These are phyloP conservation scores for Solanum etuberosum DNA, from an alignment of 257 asterid species.

Conservation along the genomic window DNA sequence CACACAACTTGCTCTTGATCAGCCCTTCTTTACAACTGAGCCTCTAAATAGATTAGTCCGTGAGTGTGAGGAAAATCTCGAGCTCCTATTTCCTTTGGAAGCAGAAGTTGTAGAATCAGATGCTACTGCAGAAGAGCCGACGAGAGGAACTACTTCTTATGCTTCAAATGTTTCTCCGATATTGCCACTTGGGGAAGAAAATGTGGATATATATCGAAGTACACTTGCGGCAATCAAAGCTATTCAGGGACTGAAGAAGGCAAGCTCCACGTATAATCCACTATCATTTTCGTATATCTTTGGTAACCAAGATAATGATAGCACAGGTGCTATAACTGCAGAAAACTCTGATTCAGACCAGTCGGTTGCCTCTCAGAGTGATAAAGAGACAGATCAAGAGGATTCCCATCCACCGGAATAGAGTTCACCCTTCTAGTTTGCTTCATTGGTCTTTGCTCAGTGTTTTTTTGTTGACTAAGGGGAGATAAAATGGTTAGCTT, in stretches of 20 bases:
- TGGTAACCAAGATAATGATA: slow-evolving; percentile 33
- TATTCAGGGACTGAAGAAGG: slow-evolving; percentile 52
- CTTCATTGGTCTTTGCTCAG: background rate
- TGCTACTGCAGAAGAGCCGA: slow-evolving; percentile 11
- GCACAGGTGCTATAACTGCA: slow-evolving; percentile 44
- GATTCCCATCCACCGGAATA: slow-evolving; percentile 18
- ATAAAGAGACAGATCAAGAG: slow-evolving; percentile 27
- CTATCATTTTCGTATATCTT: slow-evolving; percentile 53
- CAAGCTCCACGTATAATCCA: slow-evolving; percentile 66
- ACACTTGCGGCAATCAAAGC: slow-evolving; percentile 66
- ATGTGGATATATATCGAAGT: slow-evolving; percentile 50
- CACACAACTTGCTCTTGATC: slow-evolving; percentile 60
- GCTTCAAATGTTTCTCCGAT: slow-evolving; percentile 13
- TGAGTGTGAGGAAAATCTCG: slow-evolving; percentile 83
- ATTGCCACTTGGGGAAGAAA: slow-evolving; percentile 40
- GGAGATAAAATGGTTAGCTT: background rate
- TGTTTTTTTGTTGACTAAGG: background rate
- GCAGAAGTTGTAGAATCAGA: slow-evolving; percentile 65
- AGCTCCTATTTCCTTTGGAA: slow-evolving; percentile 58
- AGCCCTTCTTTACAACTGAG: slow-evolving; percentile 81
- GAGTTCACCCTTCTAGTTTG: background rate
- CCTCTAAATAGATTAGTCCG: slow-evolving; percentile 57
- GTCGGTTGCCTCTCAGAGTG: slow-evolving; percentile 13
- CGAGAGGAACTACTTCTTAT: slow-evolving; percentile 6
- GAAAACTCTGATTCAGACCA: slow-evolving; percentile 48